Evolutionary conservation across 768 basidiomycete genomes (phyloP).

Genomic region (Pisolithus tinctorius): DNA sequence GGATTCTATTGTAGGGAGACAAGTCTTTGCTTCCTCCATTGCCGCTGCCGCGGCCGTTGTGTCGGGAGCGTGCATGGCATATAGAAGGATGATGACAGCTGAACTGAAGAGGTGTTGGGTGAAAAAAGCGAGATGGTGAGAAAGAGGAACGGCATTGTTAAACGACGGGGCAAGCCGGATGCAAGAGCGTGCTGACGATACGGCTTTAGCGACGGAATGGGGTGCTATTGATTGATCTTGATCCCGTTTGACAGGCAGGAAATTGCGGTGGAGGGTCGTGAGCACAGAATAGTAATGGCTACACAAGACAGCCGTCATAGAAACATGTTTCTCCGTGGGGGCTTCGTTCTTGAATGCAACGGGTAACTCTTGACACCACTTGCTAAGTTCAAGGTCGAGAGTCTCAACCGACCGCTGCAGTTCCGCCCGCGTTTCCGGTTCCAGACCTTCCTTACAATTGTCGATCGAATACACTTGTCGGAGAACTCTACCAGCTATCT

Average conservation of each 20-base stretch:
- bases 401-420: conserved; percentile 74
- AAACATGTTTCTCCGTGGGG: conserved; percentile 71
- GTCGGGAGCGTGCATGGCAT: conserved; percentile 79
- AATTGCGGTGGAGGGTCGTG: conserved; percentile 83
- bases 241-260: conserved; percentile 73
- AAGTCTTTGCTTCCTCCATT: conserved; percentile 77
- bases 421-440: conserved; percentile 67
- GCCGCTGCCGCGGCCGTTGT: conserved; percentile 57
- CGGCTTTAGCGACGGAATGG: conserved; percentile 72
- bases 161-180: conserved; percentile 81
- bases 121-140: conserved; percentile 84
- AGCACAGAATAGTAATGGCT: conserved; percentile 86
- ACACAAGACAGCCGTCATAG: conserved; percentile 80
- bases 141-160: conserved; percentile 76
- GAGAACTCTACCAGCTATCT: conserved; percentile 77
- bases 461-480: conserved; percentile 80
- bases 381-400: conserved; percentile 67
- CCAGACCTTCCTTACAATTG: conserved; percentile 63
- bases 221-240: conserved; percentile 64
- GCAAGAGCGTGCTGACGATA: conserved; percentile 78
- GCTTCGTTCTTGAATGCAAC: conserved; percentile 67
- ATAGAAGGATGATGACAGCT: conserved; percentile 77
- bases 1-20: conserved; percentile 61
- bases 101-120: conserved; percentile 88
- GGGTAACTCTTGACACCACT: conserved; percentile 82